Evolutionary conservation across 1,284 basidiomycete species (phyloP), one percentile per base, ranked within the genome.

Genomic region (Waitea zeae): DNA sequence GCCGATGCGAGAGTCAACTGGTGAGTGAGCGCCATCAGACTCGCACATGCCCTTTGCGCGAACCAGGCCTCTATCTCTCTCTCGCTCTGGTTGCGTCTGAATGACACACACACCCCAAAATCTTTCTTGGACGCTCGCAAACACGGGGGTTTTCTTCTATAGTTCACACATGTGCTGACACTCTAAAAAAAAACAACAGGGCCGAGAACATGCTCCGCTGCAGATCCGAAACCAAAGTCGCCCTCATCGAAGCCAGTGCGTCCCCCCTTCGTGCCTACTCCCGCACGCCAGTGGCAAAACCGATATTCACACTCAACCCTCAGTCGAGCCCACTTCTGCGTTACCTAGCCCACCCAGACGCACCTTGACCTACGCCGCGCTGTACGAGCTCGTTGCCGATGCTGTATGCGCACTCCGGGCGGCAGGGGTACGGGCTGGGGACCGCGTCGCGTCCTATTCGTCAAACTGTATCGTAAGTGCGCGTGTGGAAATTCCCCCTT

Each of bases 131-230:
- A n/a, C n/a, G n/a, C n/a, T n/a, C n/a, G n/a, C n/a, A n/a, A n/a
- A n/a, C n/a, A n/a, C n/a, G n/a, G n/a, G n/a, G n/a, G n/a, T n/a
- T n/a, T n/a, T n/a, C n/a, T n/a, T n/a, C n/a, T n/a, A n/a, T n/a
- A n/a, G n/a, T n/a, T n/a, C n/a, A n/a, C n/a, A n/a, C n/a, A n/a
- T n/a, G n/a, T n/a, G n/a, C n/a, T n/a, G n/a, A n/a, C n/a, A n/a
- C n/a, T n/a, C n/a, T n/a, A n/a, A n/a, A n/a, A n/a, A n/a, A n/a
- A n/a, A n/a, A n/a, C n/a, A n/a, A n/a, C n/a, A n/a, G n/a, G n/a
- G 82, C 86, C 27, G 83, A 92, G 59, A 90, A 90, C 51, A 73
- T 86, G 63, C 60, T 90, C 18, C 61, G 61, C 24, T 66, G 62
- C 46, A 67, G 69, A 37, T 64, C 62, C 17, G 51, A 59, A 6